Evolutionary conservation across 2,329 filamentous ascomycete species (phyloP), one percentile per base, ranked within the genome.

Genomic region (Arthroderma sp.): DNA sequence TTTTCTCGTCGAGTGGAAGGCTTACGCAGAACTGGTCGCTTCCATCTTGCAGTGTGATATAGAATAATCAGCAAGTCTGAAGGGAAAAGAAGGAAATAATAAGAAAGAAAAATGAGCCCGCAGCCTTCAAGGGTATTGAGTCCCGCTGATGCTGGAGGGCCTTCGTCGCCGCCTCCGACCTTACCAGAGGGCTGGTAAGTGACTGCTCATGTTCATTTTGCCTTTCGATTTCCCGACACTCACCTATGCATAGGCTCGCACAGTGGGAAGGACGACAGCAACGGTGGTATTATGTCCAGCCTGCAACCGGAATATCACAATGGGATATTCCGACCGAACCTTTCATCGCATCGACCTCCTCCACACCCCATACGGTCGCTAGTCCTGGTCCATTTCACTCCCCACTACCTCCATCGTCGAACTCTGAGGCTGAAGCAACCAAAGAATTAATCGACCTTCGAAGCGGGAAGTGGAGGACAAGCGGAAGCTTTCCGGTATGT

Each of bases 251-350:
- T 43, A 65, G 62, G 62, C 57, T 65, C 29, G 58, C 62, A 29
- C 62, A 65, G 45, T 65, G 62, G 60, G 62, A 65, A 46, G 61
- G 62, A 31, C 53, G 60, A 28, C 55, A 56, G 28, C 56, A 60
- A 30, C 57, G 58, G 50, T 66, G 62, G 57, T 66, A 66, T 50
- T 66, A 58, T 43, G 63, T 66, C 33, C 61, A 65, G 43, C 55
- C 60, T 40, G 58, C 61, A 36, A 66, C 62, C 7, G 63, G 61
- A 31, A 59, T 59, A 40, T 60, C 61, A 5, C 61, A 63, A 53
- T 66, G 63, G 63, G 60, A 65, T 5, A 53, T 66, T n/a, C 63
- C 63, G 5, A 65, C 62, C 11, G 59, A 65, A 47, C 62, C 61
- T 28, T 59, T 61, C 34, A 53, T 62, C 34, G 54, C 64, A 15